These are phyloP conservation scores for Quaeritorhiza haematococci DNA, from an alignment of 371 early-diverging fungal genomes.

Conservation along the genomic window DNA sequence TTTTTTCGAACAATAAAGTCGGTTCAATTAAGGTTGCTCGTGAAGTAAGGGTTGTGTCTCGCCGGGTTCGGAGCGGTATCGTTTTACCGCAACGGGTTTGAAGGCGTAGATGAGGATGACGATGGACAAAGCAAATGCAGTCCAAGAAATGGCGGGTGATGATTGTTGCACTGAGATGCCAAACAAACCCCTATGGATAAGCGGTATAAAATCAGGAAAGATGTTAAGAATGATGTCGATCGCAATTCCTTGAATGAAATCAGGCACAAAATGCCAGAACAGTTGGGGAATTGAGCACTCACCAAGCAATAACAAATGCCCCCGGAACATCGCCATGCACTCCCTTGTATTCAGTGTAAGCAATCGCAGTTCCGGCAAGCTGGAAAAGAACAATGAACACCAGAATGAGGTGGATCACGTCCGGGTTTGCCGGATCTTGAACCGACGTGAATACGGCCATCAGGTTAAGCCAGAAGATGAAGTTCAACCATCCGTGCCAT, in stretches of 20 bases:
- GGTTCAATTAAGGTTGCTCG: no score
- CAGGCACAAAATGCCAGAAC: neutral
- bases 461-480: conserved; percentile 52
- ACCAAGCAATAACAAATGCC: conserved; percentile 52
- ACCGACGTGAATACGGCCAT: conserved; percentile 54
- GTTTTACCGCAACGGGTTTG: no score
- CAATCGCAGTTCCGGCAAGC: conserved; percentile 56
- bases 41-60: no score
- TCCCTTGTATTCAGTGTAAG: conserved; percentile 63
- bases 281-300: conserved; percentile 21
- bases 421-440: conserved; percentile 22
- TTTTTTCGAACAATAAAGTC: no score
- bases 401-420: conserved; percentile 42
- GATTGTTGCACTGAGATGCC: conserved; percentile 31
- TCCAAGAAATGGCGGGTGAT: conserved; percentile 37
- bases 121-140: conserved; percentile 48
- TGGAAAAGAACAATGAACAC: conserved; percentile 49
- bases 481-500: conserved; percentile 68
- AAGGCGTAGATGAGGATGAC: conserved; percentile 50
- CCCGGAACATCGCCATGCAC: conserved; percentile 56
- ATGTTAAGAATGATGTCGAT: no score
- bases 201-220: no score
- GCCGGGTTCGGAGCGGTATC: no score
- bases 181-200: conserved; percentile 21
- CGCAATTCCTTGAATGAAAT: no score